Conservation (phyloP, 306 rosid species). For the Oxytropis ochrocephala region DNA sequence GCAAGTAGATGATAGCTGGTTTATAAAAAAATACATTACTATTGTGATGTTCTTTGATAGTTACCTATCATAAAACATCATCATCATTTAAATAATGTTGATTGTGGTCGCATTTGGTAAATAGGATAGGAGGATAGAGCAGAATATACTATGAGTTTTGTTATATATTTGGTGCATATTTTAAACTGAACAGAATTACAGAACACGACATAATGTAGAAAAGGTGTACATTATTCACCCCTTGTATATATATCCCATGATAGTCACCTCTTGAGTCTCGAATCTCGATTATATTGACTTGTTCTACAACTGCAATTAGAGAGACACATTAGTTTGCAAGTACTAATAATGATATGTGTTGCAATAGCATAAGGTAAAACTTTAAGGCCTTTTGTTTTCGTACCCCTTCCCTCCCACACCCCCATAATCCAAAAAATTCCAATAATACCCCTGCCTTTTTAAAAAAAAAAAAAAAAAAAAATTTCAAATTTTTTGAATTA, state of each 20-base stretch:
- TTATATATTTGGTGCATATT: not conserved
- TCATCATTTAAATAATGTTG: too few species aligned
- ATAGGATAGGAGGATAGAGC: not conserved
- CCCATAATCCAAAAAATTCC: too few species aligned
- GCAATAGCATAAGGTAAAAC: not conserved
- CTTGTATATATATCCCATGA: too few species aligned
- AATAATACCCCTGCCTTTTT: too few species aligned
- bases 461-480: too few species aligned
- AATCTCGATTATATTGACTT: too few species aligned
- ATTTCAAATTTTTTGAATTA: too few species aligned
- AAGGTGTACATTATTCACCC: not conserved
- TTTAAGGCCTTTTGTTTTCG: too few species aligned
- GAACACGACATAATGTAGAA: not conserved
- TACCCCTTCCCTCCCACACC: too few species aligned
- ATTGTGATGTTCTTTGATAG: not conserved
- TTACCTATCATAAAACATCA: too few species aligned
- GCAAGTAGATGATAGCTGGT: too few species aligned
- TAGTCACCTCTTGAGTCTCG: not conserved
- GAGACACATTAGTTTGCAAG: not conserved
- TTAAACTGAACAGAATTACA: not conserved
- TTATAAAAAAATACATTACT: too few species aligned
- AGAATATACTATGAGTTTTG: not conserved
- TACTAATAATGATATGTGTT: not conserved
- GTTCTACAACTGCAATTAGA: not conserved
- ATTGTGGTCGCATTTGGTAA: not conserved